Percentiles rank a stretch among this genome's conserved stretches.
These are phyloP conservation scores for Cystofilobasidium macerans DNA, from an alignment of 768 basidiomycete species.

Conservation along the genomic window DNA sequence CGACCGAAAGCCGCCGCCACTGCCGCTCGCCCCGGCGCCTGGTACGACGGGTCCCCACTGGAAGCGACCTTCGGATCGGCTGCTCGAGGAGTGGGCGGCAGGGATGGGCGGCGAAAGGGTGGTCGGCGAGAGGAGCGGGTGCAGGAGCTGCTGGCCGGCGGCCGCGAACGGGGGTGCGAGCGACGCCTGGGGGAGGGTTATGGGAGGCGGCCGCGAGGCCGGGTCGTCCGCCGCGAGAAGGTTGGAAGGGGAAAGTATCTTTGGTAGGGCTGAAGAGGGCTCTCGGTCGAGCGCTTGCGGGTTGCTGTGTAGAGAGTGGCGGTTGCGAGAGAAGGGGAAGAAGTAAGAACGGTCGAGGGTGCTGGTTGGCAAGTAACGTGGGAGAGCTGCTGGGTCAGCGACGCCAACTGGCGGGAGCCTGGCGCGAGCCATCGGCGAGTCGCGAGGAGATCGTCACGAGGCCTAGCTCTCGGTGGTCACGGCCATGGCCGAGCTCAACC, in stretches of 20 bases:
- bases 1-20: background rate
- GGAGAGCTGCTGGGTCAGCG: too few species aligned
- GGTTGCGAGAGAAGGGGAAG: too few species aligned
- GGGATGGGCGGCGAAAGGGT: background rate
- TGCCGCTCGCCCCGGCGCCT: background rate
- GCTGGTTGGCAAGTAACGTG: too few species aligned
- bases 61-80: background rate
- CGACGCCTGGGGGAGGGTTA: background rate
- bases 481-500: too few species aligned
- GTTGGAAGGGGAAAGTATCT: conserved; percentile 1
- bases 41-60: background rate
- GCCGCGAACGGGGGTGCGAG: background rate
- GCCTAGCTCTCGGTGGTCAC: too few species aligned
- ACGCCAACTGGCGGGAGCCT: too few species aligned
- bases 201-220: background rate
- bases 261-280: background rate
- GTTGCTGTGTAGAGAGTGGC: too few species aligned
- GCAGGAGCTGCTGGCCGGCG: background rate
- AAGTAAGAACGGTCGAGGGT: too few species aligned
- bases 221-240: conserved; percentile 5
- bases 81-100: background rate
- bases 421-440: too few species aligned
- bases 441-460: too few species aligned
- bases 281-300: too few species aligned
- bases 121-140: background rate